Percentiles rank a stretch among this genome's conserved stretches.
Conservation (phyloP, 1,284 basidiomycete genomes). For the Amylostereum areolatum region DNA sequence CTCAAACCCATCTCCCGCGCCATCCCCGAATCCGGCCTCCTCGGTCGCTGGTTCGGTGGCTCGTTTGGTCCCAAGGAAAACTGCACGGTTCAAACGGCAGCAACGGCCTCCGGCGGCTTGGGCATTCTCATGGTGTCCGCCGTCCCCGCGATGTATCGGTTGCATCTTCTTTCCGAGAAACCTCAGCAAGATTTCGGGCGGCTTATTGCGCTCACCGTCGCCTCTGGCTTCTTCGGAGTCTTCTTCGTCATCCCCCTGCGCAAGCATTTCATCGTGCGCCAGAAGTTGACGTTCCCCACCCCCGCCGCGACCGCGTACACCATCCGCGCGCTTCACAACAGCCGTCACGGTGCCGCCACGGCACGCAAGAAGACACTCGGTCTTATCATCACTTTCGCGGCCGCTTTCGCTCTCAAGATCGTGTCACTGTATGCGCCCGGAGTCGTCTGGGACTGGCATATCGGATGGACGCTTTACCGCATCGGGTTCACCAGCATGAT, state of each 20-base stretch:
- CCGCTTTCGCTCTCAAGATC: slow-evolving; percentile 49
- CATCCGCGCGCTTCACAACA: slow-evolving; percentile 57
- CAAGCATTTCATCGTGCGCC: slow-evolving; percentile 63
- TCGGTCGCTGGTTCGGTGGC: slow-evolving; percentile 46
- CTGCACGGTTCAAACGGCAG: slow-evolving; percentile 51
- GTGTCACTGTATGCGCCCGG: slow-evolving; percentile 57
- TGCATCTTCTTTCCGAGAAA: slow-evolving; percentile 38
- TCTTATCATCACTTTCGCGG: slow-evolving; percentile 42
- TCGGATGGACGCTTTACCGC: slow-evolving; percentile 58
- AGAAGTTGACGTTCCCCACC: slow-evolving; percentile 66
- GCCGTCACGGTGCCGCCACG: slow-evolving; percentile 39
- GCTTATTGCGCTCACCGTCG: slow-evolving; percentile 51
- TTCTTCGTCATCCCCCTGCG: slow-evolving; percentile 64
- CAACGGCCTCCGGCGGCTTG: slow-evolving; percentile 50
- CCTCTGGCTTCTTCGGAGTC: slow-evolving; percentile 59
- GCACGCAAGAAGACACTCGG: slow-evolving; percentile 55
- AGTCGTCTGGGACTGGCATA: slow-evolving; percentile 61
- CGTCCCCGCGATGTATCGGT: slow-evolving; percentile 63
- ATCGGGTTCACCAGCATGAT: slow-evolving; percentile 60
- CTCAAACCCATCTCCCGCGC: slow-evolving; percentile 52
- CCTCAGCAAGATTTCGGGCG: slow-evolving; percentile 47
- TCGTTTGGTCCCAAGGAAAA: slow-evolving; percentile 68
- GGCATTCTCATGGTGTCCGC: slow-evolving; percentile 61
- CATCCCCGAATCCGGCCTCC: slow-evolving; percentile 38
- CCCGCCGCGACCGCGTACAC: slow-evolving; percentile 67